These are phyloP conservation scores for Phytophthora tentaculata DNA, from an alignment of 352 stramenopile genomes.

Conservation along the genomic window DNA sequence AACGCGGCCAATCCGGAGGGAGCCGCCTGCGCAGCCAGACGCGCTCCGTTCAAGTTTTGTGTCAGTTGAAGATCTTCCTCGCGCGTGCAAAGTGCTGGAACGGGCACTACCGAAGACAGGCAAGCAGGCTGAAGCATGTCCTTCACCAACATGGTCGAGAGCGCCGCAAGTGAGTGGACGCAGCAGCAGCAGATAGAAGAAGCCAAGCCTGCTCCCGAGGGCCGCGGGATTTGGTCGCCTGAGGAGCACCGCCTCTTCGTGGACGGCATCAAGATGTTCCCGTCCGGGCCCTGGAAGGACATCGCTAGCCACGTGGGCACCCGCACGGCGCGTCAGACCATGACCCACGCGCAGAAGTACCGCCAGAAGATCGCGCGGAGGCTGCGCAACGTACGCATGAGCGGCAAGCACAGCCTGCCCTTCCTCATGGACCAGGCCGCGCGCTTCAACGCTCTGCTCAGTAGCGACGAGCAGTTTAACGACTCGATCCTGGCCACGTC, in stretches of 20 bases:
- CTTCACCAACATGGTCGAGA: constrained; percentile 43
- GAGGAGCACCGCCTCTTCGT: constrained; percentile 82
- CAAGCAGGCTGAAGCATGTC: constrained; percentile 30
- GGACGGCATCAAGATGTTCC: constrained; percentile 79
- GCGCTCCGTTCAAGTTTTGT: constrained; percentile 17
- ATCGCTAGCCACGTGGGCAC: constrained; percentile 76
- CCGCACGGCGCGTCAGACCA: constrained; percentile 77
- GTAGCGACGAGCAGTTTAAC: constrained; percentile 81
- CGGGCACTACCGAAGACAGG: constrained; percentile 3
- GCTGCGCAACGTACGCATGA: constrained; percentile 75
- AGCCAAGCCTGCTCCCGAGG: constrained; percentile 49
- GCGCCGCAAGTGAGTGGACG: constrained; percentile 28
- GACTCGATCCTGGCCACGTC: constrained; percentile 80
- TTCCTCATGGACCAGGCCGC: constrained; percentile 75
- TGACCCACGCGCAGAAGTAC: constrained; percentile 89
- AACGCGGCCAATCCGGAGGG: constrained; percentile 21
- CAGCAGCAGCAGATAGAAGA: constrained; percentile 41
- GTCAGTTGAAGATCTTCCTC: constrained; percentile 71
- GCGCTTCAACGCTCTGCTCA: constrained; percentile 74
- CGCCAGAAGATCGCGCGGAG: constrained; percentile 81
- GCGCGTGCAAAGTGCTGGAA: constrained; percentile 32
- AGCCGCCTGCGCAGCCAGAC: constrained; percentile 14
- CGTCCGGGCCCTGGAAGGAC: constrained; percentile 78
- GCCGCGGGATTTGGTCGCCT: constrained; percentile 73
- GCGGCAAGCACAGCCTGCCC: constrained; percentile 65